phyloP scores from a whole-genome alignment of 2,329 filamentous ascomycete genomes.

The Triangularia setosa region DNA sequence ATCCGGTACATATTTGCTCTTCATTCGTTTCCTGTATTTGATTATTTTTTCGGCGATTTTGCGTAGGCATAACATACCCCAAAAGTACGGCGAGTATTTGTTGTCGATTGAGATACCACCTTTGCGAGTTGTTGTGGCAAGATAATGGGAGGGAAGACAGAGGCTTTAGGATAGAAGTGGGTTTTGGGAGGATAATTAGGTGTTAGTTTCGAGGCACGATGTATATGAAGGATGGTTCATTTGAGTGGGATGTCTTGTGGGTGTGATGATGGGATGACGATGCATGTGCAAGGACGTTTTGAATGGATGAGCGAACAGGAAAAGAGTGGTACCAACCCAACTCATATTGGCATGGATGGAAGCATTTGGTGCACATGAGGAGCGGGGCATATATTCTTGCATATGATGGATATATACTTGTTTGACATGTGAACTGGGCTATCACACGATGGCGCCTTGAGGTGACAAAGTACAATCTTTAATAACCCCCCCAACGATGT shows the following conservation, averaged over 20 bases:
- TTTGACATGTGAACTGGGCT: background rate
- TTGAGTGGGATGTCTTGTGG: background rate
- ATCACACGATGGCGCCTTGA: background rate
- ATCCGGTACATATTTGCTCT: background rate
- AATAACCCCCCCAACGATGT: background rate
- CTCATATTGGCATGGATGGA: background rate
- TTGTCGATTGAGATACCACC: conserved; percentile 5
- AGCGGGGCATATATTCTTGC: background rate
- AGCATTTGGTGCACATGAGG: background rate
- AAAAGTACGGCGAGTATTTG: background rate
- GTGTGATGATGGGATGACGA: background rate
- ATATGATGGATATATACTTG: background rate
- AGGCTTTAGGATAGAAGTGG: background rate
- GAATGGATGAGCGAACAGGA: background rate
- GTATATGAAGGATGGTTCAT: background rate
- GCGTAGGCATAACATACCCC: background rate
- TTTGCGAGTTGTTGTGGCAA: background rate
- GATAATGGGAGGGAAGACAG: background rate
- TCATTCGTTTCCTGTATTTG: background rate
- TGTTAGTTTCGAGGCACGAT: background rate
- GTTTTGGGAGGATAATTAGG: background rate
- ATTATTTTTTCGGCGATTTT: background rate
- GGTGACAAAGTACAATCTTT: background rate
- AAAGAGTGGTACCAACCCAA: background rate
- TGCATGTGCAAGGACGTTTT: background rate